Percentiles rank a stretch among this genome's conserved stretches.
These are phyloP conservation scores for Solanum lignicaule DNA, from an alignment of 257 asterid genomes.

Conservation along the genomic window DNA sequence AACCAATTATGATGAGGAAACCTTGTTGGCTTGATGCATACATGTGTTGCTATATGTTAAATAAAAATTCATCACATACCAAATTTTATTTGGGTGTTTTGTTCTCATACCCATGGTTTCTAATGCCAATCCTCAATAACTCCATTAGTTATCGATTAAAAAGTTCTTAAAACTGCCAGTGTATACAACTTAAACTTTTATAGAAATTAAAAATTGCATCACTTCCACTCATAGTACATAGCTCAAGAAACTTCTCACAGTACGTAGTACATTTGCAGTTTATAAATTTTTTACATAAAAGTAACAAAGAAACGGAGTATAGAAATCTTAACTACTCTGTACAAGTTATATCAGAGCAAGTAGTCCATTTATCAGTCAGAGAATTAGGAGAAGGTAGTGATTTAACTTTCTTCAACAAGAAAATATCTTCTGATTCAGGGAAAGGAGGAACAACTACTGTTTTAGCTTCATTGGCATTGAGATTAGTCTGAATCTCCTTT, in stretches of 20 bases:
- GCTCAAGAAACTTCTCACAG: background rate
- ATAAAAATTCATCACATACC: too few species aligned
- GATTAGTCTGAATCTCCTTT: too few species aligned
- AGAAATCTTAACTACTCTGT: background rate
- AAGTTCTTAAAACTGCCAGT: background rate
- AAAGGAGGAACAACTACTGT: too few species aligned
- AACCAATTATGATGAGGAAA: too few species aligned
- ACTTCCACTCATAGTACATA: background rate
- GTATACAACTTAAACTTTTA: background rate
- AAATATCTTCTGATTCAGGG: background rate
- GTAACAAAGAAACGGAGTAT: background rate
- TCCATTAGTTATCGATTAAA: background rate
- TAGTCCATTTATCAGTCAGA: background rate
- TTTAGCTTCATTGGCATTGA: background rate
- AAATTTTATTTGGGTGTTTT: too few species aligned
- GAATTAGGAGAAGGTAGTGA: background rate
- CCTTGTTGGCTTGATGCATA: too few species aligned
- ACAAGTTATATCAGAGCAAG: background rate
- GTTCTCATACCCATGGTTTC: too few species aligned
- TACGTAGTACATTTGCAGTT: background rate
- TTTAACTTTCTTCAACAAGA: background rate
- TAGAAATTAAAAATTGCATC: background rate
- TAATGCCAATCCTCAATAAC: background rate
- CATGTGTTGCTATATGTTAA: too few species aligned
- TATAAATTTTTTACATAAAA: background rate